phyloP scores from a whole-genome alignment of 495 filamentous ascomycete species.

The Rhypophila decipiens region DNA sequence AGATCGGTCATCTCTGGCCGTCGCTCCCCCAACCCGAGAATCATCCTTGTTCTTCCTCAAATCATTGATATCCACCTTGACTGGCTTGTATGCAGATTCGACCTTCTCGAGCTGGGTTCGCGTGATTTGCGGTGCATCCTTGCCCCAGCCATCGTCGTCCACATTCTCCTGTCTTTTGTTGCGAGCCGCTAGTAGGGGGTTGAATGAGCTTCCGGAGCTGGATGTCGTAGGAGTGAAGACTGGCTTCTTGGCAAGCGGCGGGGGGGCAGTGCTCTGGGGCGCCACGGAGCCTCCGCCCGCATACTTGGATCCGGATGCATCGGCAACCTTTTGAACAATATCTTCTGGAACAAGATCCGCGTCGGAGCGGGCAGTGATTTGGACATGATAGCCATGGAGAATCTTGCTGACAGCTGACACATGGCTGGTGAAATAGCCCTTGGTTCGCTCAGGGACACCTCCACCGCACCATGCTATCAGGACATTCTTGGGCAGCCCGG shows the following conservation, averaged over 20 bases:
- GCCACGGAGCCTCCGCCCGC: conserved; percentile 53
- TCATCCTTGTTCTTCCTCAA: conserved; percentile 63
- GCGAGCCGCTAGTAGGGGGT: conserved; percentile 52
- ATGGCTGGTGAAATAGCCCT: conserved; percentile 97
- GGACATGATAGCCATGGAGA: conserved; percentile 94
- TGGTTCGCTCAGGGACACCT: conserved; percentile 95
- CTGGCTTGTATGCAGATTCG: conserved; percentile 83
- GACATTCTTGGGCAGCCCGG: conserved; percentile 81
- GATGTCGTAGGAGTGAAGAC: conserved; percentile 79
- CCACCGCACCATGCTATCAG: conserved; percentile 97
- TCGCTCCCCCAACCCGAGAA: conserved; percentile 41
- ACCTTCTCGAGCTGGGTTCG: conserved; percentile 90
- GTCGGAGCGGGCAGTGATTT: conserved; percentile 90
- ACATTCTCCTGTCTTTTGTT: conserved; percentile 38
- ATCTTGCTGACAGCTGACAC: conserved; percentile 80
- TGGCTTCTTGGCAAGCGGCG: conserved; percentile 76
- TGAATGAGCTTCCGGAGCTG: conserved; percentile 55
- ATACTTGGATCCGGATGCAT: conserved; percentile 94
- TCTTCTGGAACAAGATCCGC: conserved; percentile 76
- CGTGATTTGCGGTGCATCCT: conserved; percentile 85
- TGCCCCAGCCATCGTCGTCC: conserved; percentile 82
- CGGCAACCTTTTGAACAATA: conserved; percentile 90
- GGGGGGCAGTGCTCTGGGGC: conserved; percentile 45
- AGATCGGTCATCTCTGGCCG: conserved; percentile 31
- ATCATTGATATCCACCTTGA: conserved; percentile 81